These are phyloP conservation scores for Populus simonii DNA, from an alignment of 345 rosid genomes.

Conservation along the genomic window DNA sequence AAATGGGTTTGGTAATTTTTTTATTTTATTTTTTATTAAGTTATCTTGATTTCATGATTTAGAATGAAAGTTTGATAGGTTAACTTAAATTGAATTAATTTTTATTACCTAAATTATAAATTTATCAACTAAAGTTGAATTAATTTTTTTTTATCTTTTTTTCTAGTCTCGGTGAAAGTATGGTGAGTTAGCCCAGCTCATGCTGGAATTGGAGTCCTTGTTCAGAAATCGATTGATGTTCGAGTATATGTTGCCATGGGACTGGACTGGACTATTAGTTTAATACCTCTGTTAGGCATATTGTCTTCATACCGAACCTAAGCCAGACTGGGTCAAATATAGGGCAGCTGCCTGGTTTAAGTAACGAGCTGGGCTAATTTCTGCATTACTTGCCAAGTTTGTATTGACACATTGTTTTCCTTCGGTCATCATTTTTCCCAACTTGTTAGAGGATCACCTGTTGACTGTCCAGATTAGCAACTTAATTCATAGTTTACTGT, in stretches of 20 bases:
- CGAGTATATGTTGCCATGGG: neutral
- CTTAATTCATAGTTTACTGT: no score
- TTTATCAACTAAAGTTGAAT: no score
- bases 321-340: neutral
- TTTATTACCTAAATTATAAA: no score
- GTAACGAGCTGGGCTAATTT: neutral
- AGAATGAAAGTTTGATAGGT: fast-evolving
- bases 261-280: neutral
- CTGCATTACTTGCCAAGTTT: neutral
- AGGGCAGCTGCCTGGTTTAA: neutral
- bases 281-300: neutral
- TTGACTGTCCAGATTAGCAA: no score
- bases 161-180: no score
- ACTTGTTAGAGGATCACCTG: neutral
- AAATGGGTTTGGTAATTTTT: no score
- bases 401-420: neutral
- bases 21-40: no score
- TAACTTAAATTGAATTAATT: no score
- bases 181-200: neutral
- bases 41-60: no score
- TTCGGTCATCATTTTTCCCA: neutral
- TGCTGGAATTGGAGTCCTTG: neutral
- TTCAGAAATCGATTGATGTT: neutral
- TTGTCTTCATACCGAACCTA: neutral
- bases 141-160: no score